Evolutionary conservation across 1,284 basidiomycete species (phyloP).

Genomic region (Vanrija sp.): DNA sequence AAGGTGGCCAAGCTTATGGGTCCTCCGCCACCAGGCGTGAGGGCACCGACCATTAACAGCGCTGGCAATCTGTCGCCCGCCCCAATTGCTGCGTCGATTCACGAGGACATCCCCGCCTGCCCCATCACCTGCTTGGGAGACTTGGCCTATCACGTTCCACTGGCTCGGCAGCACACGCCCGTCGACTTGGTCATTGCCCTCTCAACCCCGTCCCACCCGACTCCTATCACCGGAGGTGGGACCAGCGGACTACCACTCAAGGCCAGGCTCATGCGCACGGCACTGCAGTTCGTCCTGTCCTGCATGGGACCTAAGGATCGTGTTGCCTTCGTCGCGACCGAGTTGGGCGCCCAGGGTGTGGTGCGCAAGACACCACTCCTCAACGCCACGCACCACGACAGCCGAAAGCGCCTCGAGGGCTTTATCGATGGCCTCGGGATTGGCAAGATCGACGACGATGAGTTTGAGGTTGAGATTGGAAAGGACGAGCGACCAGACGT

Average conservation of each 20-base stretch:
- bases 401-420: slow-evolving; percentile 64
- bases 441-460: slow-evolving; percentile 44
- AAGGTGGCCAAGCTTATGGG: slow-evolving; percentile 2
- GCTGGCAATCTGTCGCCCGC: no score
- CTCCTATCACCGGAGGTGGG: slow-evolving; percentile 46
- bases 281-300: slow-evolving; percentile 76
- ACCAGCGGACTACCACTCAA: slow-evolving; percentile 67
- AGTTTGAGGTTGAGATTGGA: slow-evolving; percentile 67
- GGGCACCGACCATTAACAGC: no score
- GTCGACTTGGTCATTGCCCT: slow-evolving; percentile 89
- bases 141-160: slow-evolving; percentile 30
- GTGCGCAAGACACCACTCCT: slow-evolving; percentile 87
- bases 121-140: slow-evolving; percentile 18
- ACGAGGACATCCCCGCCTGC: no score
- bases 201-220: slow-evolving; percentile 66
- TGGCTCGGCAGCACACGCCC: slow-evolving; percentile 74
- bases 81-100: neutral
- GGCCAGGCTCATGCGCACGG: slow-evolving; percentile 73
- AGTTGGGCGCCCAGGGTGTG: slow-evolving; percentile 71
- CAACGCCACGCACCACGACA: slow-evolving; percentile 63
- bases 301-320: slow-evolving; percentile 71
- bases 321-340: slow-evolving; percentile 80
- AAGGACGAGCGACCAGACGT: slow-evolving; percentile 90
- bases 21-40: no score
- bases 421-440: slow-evolving; percentile 68